A percentile compares a stretch with the other conserved stretches of the same genome.
Evolutionary conservation across 2,329 filamentous ascomycete species (phyloP).

Genomic region (Sporothrix variecibatus): DNA sequence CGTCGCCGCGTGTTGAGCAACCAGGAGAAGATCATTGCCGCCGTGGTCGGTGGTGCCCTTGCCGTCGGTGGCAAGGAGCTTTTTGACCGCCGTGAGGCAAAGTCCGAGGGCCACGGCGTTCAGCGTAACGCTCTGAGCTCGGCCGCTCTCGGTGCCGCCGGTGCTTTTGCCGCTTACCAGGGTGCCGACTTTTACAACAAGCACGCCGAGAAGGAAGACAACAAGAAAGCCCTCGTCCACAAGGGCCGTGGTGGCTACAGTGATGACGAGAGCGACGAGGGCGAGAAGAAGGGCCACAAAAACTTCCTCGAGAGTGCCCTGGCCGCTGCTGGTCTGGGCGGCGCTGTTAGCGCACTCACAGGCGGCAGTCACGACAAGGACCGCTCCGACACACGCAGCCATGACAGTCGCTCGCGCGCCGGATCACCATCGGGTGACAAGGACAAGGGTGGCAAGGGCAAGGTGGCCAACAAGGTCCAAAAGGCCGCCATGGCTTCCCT

Average conservation of each 20-base stretch:
- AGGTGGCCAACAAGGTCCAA: conserved; percentile 62
- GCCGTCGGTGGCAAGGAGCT: conserved; percentile 68
- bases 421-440: conserved; percentile 52
- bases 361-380: conserved; percentile 49
- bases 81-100: conserved; percentile 63
- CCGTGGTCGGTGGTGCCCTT: conserved; percentile 64
- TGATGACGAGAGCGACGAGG: conserved; percentile 61
- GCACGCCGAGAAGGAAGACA: conserved; percentile 56
- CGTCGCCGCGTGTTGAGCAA: conserved; percentile 58
- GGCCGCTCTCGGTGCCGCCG: conserved; percentile 63
- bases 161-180: conserved; percentile 64
- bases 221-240: conserved; percentile 55
- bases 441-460: conserved; percentile 50
- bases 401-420: conserved; percentile 49
- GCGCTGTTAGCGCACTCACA: conserved; percentile 61
- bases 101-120: conserved; percentile 49
- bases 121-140: conserved; percentile 62
- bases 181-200: conserved; percentile 66
- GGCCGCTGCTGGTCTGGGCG: conserved; percentile 62
- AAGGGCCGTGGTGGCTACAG: conserved; percentile 58
- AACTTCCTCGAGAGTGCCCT: conserved; percentile 66
- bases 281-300: conserved; percentile 62
- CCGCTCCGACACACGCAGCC: conserved; percentile 48
- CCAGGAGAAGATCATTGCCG: conserved; percentile 67
- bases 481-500: conserved; percentile 91